Evolutionary conservation across 225 moss, liverwort and hornwort species (phyloP).

Genomic region (Thuidium tamariscinum): DNA sequence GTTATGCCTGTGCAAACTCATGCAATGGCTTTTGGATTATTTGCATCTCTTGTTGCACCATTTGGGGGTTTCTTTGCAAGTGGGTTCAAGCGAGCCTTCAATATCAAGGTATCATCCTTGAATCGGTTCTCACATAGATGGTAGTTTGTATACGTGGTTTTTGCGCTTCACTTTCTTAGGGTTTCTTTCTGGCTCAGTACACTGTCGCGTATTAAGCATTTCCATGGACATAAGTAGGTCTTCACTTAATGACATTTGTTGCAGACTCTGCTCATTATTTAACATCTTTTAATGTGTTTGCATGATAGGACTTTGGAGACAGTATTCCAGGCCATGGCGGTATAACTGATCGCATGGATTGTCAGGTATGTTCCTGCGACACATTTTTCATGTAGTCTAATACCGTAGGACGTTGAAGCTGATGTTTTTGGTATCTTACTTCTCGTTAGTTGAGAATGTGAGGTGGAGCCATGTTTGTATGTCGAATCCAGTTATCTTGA

Average conservation of each 20-base stretch:
- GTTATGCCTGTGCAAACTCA: conserved; percentile 93
- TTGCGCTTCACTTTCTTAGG: background rate
- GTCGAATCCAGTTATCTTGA: background rate
- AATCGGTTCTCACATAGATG: background rate
- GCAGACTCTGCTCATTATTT: background rate
- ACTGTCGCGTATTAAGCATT: background rate
- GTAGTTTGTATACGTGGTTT: background rate
- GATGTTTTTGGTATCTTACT: background rate
- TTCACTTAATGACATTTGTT: background rate
- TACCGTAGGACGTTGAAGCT: background rate
- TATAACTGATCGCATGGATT: conserved; percentile 99
- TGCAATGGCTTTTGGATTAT: conserved; percentile 87
- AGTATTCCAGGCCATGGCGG: conserved; percentile 98
- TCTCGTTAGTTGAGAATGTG: background rate
- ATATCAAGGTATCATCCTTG: conserved; percentile 65
- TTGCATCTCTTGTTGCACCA: conserved; percentile 94
- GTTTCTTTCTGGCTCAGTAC: background rate
- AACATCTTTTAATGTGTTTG: background rate
- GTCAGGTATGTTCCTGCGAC: conserved; percentile 46
- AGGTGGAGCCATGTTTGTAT: background rate
- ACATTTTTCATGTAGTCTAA: background rate
- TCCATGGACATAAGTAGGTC: background rate
- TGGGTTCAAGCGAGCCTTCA: conserved; percentile 95
- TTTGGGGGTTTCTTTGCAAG: conserved; percentile 99
- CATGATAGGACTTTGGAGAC: conserved; percentile 85